phyloP scores from a whole-genome alignment of 2,329 filamentous ascomycete genomes.

The Colletotrichum destructivum region DNA sequence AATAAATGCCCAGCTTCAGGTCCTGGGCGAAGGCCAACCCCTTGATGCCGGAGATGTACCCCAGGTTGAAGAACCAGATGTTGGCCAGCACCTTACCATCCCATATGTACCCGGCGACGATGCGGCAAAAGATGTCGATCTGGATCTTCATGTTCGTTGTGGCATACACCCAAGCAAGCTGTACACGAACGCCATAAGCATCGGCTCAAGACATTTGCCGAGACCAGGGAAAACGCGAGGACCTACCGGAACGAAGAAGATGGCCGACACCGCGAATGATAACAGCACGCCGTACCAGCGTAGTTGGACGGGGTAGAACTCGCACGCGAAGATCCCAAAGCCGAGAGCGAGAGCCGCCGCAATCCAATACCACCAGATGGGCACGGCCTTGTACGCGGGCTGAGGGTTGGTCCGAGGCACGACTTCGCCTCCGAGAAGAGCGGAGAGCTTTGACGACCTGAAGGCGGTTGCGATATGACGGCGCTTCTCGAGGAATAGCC shows the following conservation, averaged over 20 bases:
- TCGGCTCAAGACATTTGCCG: background rate
- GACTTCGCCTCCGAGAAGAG: background rate
- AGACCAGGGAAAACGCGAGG: slow-evolving; percentile 52
- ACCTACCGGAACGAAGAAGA: slow-evolving; percentile 50
- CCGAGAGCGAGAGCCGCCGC: slow-evolving; percentile 45
- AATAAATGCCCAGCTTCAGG: slow-evolving; percentile 62
- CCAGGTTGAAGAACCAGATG: slow-evolving; percentile 56
- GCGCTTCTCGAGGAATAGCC: slow-evolving; percentile 51
- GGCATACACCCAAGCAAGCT: slow-evolving; percentile 54
- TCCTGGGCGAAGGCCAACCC: slow-evolving; percentile 60
- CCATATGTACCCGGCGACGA: slow-evolving; percentile 61
- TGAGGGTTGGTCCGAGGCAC: slow-evolving; percentile 27
- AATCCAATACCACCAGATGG: slow-evolving; percentile 48
- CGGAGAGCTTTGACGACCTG: slow-evolving; percentile 3
- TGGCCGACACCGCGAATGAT: slow-evolving; percentile 47
- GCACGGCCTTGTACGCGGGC: slow-evolving; percentile 43
- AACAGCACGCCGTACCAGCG: slow-evolving; percentile 52
- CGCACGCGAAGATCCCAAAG: slow-evolving; percentile 49
- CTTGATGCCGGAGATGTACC: slow-evolving; percentile 59
- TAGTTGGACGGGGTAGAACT: slow-evolving; percentile 51
- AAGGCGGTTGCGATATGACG: slow-evolving; percentile 42
- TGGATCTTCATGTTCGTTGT: slow-evolving; percentile 61
- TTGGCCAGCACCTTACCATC: slow-evolving; percentile 59
- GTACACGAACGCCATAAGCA: background rate
- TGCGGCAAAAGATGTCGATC: slow-evolving; percentile 61